phyloP scores from a whole-genome alignment of 1,284 basidiomycete species.

The Rhodotorula sp. region DNA sequence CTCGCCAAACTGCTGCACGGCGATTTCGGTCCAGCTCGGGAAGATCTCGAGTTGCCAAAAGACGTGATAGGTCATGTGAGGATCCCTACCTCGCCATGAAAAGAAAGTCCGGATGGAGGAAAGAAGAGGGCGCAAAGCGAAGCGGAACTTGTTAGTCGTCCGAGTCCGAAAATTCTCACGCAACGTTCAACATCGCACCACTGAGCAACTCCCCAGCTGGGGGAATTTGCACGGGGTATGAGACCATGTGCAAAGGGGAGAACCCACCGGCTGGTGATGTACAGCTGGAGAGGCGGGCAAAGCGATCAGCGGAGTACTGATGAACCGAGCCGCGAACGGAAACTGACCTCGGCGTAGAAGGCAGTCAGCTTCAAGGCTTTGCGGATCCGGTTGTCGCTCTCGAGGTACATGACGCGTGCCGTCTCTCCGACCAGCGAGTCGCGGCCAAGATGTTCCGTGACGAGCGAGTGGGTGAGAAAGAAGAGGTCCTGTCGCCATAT shows the following conservation, averaged over 20 bases:
- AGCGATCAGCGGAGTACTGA: too few species aligned
- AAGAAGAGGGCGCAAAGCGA: background rate
- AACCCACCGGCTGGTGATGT: slow-evolving; percentile 11
- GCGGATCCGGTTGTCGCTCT: slow-evolving; percentile 28
- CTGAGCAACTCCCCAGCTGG: background rate
- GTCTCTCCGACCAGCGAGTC: slow-evolving; percentile 6
- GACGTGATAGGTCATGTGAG: slow-evolving; percentile 31
- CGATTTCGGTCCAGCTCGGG: slow-evolving; percentile 23
- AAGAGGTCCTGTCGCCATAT: slow-evolving; percentile 15
- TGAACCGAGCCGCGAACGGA: background rate
- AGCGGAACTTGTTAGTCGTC: too few species aligned
- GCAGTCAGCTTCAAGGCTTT: slow-evolving; percentile 28
- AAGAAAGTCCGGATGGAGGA: background rate
- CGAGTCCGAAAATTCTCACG: too few species aligned
- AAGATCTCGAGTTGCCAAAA: slow-evolving; percentile 33
- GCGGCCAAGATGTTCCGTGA: slow-evolving; percentile 12
- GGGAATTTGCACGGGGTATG: background rate
- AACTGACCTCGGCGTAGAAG: slow-evolving; percentile 20
- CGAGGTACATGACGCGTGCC: background rate
- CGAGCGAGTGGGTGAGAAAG: slow-evolving; percentile 26
- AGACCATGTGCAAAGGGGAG: background rate
- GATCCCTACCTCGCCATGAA: background rate
- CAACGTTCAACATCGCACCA: background rate
- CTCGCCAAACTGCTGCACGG: slow-evolving; percentile 27
- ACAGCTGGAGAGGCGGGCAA: slow-evolving; percentile 4